Conservation (phyloP, 192 early-diverging fungal species). For the Diversispora epigaea region DNA sequence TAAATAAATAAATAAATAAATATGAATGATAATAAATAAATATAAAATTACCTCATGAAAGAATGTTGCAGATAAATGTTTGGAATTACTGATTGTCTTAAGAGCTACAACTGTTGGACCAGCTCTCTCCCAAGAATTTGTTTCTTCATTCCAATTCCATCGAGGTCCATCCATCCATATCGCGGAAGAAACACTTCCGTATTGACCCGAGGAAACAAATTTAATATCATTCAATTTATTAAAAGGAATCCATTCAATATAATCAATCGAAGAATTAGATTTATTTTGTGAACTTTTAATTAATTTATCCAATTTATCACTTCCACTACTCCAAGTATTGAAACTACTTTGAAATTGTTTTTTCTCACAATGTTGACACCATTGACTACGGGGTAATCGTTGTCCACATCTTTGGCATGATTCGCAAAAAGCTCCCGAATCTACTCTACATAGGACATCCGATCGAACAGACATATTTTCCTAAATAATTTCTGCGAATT, state of each 20-base stretch:
- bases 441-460: not conserved
- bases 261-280: not conserved
- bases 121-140: not conserved
- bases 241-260: conserved; percentile 5
- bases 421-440: not conserved
- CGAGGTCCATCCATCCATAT: conserved; percentile 15
- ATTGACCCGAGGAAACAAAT: not conserved
- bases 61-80: not conserved
- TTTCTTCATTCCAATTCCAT: conserved; percentile 9
- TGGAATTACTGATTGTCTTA: not conserved
- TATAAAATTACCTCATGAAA: not conserved
- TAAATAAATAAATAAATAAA: not conserved
- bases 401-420: not conserved
- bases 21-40: not conserved
- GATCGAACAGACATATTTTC: no score
- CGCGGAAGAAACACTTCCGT: not conserved
- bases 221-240: not conserved
- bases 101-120: conserved; percentile 7
- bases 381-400: not conserved
- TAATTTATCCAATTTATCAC: not conserved
- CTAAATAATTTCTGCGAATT: no score
- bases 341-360: not conserved
- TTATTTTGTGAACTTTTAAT: not conserved
- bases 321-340: conserved; percentile 5
- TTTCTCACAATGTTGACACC: conserved; percentile 17